Evolutionary conservation across 306 rosid species (phyloP), one percentile per base, ranked within the genome.

Genomic region (Quercus dentata): DNA sequence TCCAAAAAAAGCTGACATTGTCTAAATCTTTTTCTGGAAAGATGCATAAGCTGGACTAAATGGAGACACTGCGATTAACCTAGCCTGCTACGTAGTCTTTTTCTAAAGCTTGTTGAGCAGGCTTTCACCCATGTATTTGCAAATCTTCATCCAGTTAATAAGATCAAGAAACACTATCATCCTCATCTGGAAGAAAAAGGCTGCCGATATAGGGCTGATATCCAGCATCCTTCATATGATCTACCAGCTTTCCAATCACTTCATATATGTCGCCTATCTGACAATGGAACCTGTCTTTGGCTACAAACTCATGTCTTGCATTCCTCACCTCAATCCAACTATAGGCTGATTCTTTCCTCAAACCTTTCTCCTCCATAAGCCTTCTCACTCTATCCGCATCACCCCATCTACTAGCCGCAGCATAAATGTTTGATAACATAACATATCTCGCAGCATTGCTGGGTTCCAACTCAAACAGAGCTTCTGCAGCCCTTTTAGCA

Each of bases 311-410:
- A 65, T 84, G 85, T 30, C 89, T 85, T 8, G 25, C 64, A 78
- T 85, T 79, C 74, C 89, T 91, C 56, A 91, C 79, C 80, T 91
- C 91, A 78, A 91, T 82, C 91, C 88, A 88, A 80, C 91, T 88
- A 75, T 44, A 79, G 74, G 87, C 95, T 74, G 80, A 81, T 81
- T 85, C 91, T 76, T 91, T 91, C 74, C 28, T 82, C 78, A 91
- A 82, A 77, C 87, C 77, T 19, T 76, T 85, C 76, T 91, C 85
- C 62, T 82, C 65, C 86, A 84, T 87, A 14, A 87, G 81, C 38
- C 28, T 77, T 74, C 91, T 88, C 79, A 91, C 80, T 77, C 78
- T 87, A 71, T 76, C 57, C 35, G 80, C 89, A 84, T 87, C 87
- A 38, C 19, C 33, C 91, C 90, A 91, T 85, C 84, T 82, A 61